phyloP scores from a whole-genome alignment of 352 stramenopile species.

The Phytophthora crassamura region DNA sequence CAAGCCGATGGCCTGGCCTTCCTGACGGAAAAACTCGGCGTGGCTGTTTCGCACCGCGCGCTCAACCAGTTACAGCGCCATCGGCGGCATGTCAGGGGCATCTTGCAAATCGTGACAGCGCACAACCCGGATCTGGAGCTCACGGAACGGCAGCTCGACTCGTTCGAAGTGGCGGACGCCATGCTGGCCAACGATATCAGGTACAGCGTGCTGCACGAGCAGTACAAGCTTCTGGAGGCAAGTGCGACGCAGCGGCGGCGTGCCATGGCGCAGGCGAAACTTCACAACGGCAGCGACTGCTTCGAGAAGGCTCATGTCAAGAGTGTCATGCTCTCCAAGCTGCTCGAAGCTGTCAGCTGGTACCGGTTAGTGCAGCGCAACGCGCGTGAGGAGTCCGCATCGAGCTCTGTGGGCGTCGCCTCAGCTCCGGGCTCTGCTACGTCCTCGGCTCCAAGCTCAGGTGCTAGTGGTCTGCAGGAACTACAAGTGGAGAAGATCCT shows the following conservation, averaged over 20 bases:
- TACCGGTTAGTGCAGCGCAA: slow-evolving; percentile 88
- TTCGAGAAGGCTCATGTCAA: slow-evolving; percentile 68
- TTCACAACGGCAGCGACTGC: slow-evolving; percentile 70
- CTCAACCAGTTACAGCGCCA: slow-evolving; percentile 87
- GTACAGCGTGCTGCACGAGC: slow-evolving; percentile 66
- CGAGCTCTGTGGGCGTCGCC: slow-evolving; percentile 44
- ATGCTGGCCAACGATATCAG: slow-evolving; percentile 85
- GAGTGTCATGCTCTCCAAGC: slow-evolving; percentile 69
- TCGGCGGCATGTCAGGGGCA: slow-evolving; percentile 71
- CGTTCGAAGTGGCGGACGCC: slow-evolving; percentile 69
- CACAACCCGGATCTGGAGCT: slow-evolving; percentile 84
- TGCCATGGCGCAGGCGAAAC: slow-evolving; percentile 57
- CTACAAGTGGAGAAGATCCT: slow-evolving; percentile 80
- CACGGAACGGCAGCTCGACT: slow-evolving; percentile 83
- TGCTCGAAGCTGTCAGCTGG: slow-evolving; percentile 86
- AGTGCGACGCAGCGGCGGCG: slow-evolving; percentile 53
- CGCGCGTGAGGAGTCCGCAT: slow-evolving; percentile 66
- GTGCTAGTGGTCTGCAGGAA: slow-evolving; percentile 56
- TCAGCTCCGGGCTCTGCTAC: slow-evolving; percentile 26
- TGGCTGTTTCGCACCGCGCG: slow-evolving; percentile 68
- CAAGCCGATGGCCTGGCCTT: slow-evolving; percentile 64
- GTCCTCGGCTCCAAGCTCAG: slow-evolving; percentile 38
- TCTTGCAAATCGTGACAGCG: slow-evolving; percentile 82
- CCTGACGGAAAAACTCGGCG: slow-evolving; percentile 60
- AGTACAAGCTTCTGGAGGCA: slow-evolving; percentile 60